phyloP scores from a whole-genome alignment of 305 asterid genomes.

The Solanum hybrid region DNA sequence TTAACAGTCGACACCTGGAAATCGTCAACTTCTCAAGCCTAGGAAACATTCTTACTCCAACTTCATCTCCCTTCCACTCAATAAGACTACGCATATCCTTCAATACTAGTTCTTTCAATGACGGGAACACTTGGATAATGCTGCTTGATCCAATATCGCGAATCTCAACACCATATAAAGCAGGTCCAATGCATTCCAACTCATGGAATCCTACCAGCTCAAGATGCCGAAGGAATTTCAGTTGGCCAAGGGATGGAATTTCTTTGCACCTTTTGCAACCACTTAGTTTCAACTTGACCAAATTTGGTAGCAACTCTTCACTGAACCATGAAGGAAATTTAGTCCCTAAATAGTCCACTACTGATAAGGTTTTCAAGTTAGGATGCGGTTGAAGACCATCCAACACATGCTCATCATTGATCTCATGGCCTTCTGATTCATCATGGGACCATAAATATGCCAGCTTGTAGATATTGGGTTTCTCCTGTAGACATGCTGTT shows the following conservation, averaged over 20 bases:
- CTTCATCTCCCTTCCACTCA: slow-evolving; percentile 19
- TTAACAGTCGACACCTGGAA: neutral
- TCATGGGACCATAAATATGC: neutral
- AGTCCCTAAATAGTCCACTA: slow-evolving; percentile 8
- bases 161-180: slow-evolving; percentile 10
- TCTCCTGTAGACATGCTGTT: neutral
- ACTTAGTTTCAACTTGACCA: neutral
- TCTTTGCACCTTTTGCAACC: slow-evolving; percentile 8
- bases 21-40: slow-evolving; percentile 10
- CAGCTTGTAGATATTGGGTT: neutral
- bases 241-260: slow-evolving; percentile 29
- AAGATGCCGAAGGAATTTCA: slow-evolving; percentile 19
- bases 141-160: neutral
- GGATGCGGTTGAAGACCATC: slow-evolving; percentile 33
- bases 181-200: slow-evolving; percentile 10
- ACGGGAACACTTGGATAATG: slow-evolving; percentile 11
- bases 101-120: slow-evolving; percentile 8
- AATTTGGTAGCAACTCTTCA: neutral
- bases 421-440: neutral
- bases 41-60: slow-evolving; percentile 9
- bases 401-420: slow-evolving; percentile 9
- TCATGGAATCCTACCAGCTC: neutral
- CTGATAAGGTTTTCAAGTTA: neutral
- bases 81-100: neutral
- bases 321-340: slow-evolving; percentile 20